These are phyloP conservation scores for Phytophthora foliorum DNA, from an alignment of 352 stramenopile species.

Conservation along the genomic window DNA sequence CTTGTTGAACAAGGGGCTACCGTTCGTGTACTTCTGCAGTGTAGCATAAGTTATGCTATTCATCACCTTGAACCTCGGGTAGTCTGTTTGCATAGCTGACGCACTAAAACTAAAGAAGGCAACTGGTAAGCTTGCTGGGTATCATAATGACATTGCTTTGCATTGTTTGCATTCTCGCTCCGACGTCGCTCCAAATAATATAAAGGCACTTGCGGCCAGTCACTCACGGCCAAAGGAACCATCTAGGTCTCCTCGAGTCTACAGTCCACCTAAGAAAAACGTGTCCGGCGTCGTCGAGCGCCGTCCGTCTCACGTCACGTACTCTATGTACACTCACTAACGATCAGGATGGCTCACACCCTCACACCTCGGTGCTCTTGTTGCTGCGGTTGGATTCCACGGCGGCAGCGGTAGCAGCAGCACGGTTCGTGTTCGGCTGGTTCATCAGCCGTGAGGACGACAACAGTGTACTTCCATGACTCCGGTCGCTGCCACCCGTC, in stretches of 20 bases:
- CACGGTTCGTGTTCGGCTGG: conserved; percentile 5
- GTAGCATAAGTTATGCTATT: too few relatives aligned
- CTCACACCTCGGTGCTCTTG: conserved; percentile 41
- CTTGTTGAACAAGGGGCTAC: too few relatives aligned
- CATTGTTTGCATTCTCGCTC: conserved; percentile 14
- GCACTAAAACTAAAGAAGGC: too few relatives aligned
- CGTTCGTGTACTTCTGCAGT: too few relatives aligned
- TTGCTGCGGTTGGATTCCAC: conserved; percentile 32
- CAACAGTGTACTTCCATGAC: conserved; percentile 6
- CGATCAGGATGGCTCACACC: conserved; percentile 9
- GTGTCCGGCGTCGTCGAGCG: conserved; percentile 4
- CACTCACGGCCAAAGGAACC: conserved; percentile 30
- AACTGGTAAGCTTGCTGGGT: too few relatives aligned
- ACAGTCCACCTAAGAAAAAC: conserved; percentile 11
- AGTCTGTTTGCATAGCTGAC: too few relatives aligned
- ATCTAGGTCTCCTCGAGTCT: conserved; percentile 18
- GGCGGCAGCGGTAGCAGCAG: conserved; percentile 8
- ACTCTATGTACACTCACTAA: conserved; percentile 44
- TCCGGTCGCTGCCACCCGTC: conserved; percentile 24
- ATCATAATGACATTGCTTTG: conserved; percentile 3
- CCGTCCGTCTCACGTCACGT: conserved; percentile 29
- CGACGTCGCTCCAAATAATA: conserved; percentile 36
- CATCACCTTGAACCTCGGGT: too few relatives aligned
- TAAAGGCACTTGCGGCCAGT: conserved; percentile 33
- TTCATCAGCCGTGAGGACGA: conserved; percentile 13